Evolutionary conservation across 83 land plant species (phyloP), one percentile per base, ranked within the genome.

Genomic region (Picea abies): DNA sequence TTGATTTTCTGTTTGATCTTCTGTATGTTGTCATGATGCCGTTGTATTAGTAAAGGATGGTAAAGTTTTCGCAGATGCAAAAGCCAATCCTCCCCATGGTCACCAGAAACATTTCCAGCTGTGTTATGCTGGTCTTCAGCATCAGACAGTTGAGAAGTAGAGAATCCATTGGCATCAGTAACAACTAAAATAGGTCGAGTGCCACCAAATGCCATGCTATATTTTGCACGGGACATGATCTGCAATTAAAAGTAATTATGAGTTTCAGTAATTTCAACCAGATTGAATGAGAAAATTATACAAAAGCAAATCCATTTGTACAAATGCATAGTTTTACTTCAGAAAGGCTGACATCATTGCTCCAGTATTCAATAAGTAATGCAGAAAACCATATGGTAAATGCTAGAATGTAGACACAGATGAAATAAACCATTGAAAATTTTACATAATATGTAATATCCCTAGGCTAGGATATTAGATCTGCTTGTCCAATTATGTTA

Each of bases 161-260:
- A 65, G 35, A 64, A 12, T 16, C 82, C 25, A 37, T 80, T 14
- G 8, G 26, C 23, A 29, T 76, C 39, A 39, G 71, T 78, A 35
- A 83, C 66, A 69, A n/a, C 80, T 76, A 92, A 17, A 35, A 82
- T 81, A 15, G 94, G 94, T 26, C 60, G 82, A 23, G 88, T 66
- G 2, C 90, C 94, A 20, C 87, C 90, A 86, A 83, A 90, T 20
- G 86, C 84, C 68, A 88, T 70, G 82, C 94, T 88, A 81, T 87
- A 90, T 26, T 83, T 78, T 84, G 94, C 92, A 63, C 94, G 85
- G 63, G 94, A 89, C 84, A 78, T 80, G 29, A 92, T 65, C 94
- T 92, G 79, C 78, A 86, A 25, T 25, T 49, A 58, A 78, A 41
- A 72, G 37, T 35, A 16, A 41, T 72, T 41, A 72, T 72, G 10